Evolutionary conservation across 1,139 yeast species (phyloP), one percentile per base, ranked within the genome.

Genomic region (Magnusiomyces magnusii): DNA sequence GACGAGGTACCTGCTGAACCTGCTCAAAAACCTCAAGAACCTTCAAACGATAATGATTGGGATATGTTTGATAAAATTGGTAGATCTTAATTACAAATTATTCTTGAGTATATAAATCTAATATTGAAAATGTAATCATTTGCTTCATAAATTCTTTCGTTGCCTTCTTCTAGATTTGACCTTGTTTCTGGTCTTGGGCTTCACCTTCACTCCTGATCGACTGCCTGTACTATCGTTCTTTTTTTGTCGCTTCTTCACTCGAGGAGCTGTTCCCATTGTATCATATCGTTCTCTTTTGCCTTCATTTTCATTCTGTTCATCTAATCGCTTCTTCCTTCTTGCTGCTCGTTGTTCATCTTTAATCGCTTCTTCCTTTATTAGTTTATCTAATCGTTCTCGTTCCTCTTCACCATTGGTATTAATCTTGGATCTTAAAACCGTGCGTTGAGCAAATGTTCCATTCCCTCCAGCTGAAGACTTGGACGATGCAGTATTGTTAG

Each of bases 21-120:
- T 9, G 53, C 44, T 10, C 41, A 27, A n/a, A 31, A 25, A 15
- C 9, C 39, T 15, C 47, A 49, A 15, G 53, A 49, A 39, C 36
- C 31, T 25, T 42, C 24, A 55, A 7, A 23, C 21, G 42, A 39
- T 39, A 75, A 72, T 47, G 71, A 75, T 56, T 75, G 79, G 74
- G 76, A 71, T 52, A 76, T 70, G 47, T 77, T 78, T 62, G 80
- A 77, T 57, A 71, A 69, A 49, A 72, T 78, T 51, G 81, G 81
- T 0, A 53, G 56, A 34, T 54, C 55, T 23, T 58, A 55, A 49
- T 31, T 31, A 9, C n/a, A n/a, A n/a, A n/a, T 31, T 31, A 31
- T 31, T 9, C 36, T 31, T 31, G 36, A 9, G 7, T 31, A 31
- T 31, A 9, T 31, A 13, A 9, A 31, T 9, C 36, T 31, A 31